phyloP scores from a whole-genome alignment of 1,139 yeast species.

The Kluyveromyces sp. region DNA sequence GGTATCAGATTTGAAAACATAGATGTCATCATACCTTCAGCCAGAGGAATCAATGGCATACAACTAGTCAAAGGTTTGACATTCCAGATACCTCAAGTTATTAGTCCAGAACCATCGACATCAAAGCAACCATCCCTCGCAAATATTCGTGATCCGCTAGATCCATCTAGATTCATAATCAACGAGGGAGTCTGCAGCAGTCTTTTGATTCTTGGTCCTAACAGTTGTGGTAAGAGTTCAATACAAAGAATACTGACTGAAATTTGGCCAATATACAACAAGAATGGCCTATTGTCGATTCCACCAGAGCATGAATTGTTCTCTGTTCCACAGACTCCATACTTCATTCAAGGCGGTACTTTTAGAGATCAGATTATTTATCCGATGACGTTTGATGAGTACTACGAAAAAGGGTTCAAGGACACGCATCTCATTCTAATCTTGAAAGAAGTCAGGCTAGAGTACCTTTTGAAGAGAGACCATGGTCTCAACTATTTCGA shows the following conservation, averaged over 20 bases:
- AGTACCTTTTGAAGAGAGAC: slow-evolving; percentile 54
- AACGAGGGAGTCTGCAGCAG: slow-evolving; percentile 46
- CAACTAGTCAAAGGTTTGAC: slow-evolving; percentile 55
- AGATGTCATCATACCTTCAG: slow-evolving; percentile 73
- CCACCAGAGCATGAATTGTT: slow-evolving; percentile 68
- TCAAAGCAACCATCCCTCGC: slow-evolving; percentile 20
- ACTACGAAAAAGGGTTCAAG: slow-evolving; percentile 63
- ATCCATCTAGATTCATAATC: slow-evolving; percentile 8
- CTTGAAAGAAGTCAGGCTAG: slow-evolving; percentile 69
- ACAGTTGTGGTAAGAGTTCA: slow-evolving; percentile 87
- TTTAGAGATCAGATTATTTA: slow-evolving; percentile 83
- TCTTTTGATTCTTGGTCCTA: slow-evolving; percentile 73
- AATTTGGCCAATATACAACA: slow-evolving; percentile 79
- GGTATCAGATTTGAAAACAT: slow-evolving; percentile 80
- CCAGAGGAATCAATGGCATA: slow-evolving; percentile 47
- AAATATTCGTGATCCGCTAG: slow-evolving; percentile 15
- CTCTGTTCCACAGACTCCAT: slow-evolving; percentile 77
- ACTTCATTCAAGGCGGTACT: slow-evolving; percentile 67
- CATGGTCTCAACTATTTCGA: slow-evolving; percentile 36
- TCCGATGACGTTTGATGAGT: slow-evolving; percentile 72
- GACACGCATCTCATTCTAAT: slow-evolving; percentile 67
- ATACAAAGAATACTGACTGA: slow-evolving; percentile 81
- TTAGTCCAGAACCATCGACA: slow-evolving; percentile 19
- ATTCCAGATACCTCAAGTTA: slow-evolving; percentile 49
- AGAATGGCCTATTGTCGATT: slow-evolving; percentile 66